Base-by-base conservation (phyloP, 257 asterid genomes). In the Asclepias syriaca region DNA sequence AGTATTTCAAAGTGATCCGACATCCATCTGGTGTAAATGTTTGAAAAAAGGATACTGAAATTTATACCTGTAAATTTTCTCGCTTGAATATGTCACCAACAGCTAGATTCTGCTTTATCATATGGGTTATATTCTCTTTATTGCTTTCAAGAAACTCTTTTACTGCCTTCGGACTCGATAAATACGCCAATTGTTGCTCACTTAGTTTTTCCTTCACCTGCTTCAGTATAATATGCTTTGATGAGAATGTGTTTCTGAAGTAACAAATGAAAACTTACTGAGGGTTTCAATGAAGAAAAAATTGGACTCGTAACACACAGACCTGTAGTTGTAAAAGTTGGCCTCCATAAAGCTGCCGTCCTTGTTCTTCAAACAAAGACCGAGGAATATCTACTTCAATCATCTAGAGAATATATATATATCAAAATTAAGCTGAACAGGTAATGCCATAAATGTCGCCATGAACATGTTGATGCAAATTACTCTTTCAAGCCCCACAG, bases 291-390 rank as follows among this genome's bases (percentile, higher is more conserved):
- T 3, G 50, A 73, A 21, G 37, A 49, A 49, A 34, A 37, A 67
- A 64, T 27, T 67, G n/a, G 19, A 40, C 50, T 21, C 43, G 34
- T 59, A 72, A 46, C 69, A 46, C 69, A 68, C 71, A 74, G 48
- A 91, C 99, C 96, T 95, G 99, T 79, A 88, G 70, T 84, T 95
- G 98, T 76, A 95, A 77, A 68, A 95, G 96, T 78, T 90, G 96
- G 61, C 96, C 93, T 61, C 99, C 99, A 53, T 95, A 95, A 22
- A 95, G 93, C 83, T 95, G 92, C 71, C 98, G 90, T 72, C 97
- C 98, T 86, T 95, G 99, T 73, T 94, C 99, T 83, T 94, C 92
- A 53, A 88, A 90, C 84, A 94, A 78, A n/a, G 97, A 86, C 79
- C 71, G 98, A 60, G 98, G 99, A 70, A 94, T 87, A 37, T 87